Evolutionary conservation across 2,329 filamentous ascomycete genomes (phyloP).

Genomic region (Pseudogymnoascus sp.): DNA sequence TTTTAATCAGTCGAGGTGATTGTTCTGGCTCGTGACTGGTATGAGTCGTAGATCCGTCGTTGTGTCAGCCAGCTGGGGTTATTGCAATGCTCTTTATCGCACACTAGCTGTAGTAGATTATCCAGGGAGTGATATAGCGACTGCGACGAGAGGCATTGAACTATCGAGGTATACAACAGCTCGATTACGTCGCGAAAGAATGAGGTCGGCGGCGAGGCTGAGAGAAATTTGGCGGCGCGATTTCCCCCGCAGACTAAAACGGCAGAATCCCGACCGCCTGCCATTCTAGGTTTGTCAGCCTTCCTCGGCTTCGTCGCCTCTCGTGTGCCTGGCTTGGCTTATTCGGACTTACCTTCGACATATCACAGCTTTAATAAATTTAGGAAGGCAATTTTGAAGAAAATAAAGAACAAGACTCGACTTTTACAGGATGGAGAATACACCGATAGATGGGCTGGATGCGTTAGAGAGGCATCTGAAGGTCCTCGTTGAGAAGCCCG

Average conservation of each 20-base stretch:
- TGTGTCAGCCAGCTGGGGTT: neutral
- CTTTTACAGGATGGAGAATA: slow-evolving; percentile 28
- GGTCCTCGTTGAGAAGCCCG: slow-evolving; percentile 37
- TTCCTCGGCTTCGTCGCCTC: neutral
- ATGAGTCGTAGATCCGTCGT: neutral
- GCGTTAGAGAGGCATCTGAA: slow-evolving; percentile 48
- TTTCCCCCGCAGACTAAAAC: neutral
- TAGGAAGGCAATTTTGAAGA: neutral
- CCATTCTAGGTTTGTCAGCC: neutral
- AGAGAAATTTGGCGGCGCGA: neutral
- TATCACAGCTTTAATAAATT: neutral
- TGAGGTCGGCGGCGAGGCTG: neutral
- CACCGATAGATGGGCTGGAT: slow-evolving; percentile 42
- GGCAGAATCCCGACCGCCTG: neutral
- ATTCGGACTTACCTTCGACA: neutral
- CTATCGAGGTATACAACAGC: neutral
- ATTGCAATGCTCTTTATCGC: neutral
- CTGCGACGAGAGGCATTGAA: neutral
- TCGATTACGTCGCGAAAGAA: neutral
- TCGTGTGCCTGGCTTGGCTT: neutral
- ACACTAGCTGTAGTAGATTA: neutral
- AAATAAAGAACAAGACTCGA: neutral
- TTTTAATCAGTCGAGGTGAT: neutral
- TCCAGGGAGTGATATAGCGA: neutral
- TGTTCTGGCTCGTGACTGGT: neutral